Conservation (phyloP, 1,139 yeast species). For the Blastobotrys persicus region DNA sequence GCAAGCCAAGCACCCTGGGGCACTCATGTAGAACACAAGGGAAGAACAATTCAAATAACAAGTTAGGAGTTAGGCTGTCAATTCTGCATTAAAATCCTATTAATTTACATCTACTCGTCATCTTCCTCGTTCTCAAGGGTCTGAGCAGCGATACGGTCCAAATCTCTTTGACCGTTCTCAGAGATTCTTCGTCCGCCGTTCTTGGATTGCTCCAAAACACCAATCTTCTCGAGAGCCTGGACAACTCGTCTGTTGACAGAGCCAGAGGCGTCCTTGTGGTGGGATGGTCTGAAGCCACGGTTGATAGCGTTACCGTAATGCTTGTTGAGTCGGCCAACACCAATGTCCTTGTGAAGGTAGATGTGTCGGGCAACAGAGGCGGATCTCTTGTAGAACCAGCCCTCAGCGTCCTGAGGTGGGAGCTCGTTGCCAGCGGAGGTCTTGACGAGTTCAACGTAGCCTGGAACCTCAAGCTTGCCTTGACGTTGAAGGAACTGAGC, state of each 20-base stretch:
- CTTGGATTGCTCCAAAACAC: conserved; percentile 93
- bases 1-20: no score
- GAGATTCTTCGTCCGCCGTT: conserved; percentile 99
- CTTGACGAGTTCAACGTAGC: conserved; percentile 99
- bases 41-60: neutral
- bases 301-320: conserved; percentile 98
- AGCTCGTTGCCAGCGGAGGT: conserved; percentile 98
- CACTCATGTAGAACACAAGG: no score
- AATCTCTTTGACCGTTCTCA: conserved; percentile 99
- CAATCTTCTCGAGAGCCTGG: conserved; percentile 97
- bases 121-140: conserved; percentile 87
- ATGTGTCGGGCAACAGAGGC: conserved; percentile 99
- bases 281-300: conserved; percentile 99
- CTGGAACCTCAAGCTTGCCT: conserved; percentile 99
- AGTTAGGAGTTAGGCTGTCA: neutral
- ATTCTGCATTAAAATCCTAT: conserved; percentile 13
- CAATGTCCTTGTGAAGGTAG: conserved; percentile 99
- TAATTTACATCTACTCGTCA: conserved; percentile 38
- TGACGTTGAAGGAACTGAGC: conserved; percentile 99
- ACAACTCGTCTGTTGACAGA: conserved; percentile 98
- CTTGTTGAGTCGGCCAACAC: conserved; percentile 99
- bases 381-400: conserved; percentile 99
- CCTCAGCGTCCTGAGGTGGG: conserved; percentile 99
- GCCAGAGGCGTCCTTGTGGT: conserved; percentile 99
- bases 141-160: conserved; percentile 99